Base-by-base conservation (phyloP, 257 asterid genomes). In the Lantana camara region DNA sequence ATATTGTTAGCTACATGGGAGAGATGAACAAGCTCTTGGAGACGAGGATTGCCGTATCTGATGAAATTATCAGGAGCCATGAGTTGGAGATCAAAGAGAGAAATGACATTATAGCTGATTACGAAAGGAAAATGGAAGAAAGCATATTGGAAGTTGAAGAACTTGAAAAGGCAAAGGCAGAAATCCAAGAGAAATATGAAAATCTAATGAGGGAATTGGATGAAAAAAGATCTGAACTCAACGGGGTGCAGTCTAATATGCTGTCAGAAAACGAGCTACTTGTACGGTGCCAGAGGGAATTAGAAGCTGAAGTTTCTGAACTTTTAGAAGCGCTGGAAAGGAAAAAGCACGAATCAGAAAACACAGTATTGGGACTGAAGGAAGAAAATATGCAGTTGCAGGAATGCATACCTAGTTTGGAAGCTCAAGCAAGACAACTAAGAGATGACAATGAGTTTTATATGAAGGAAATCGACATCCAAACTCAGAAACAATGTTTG, bases 1-100 rank as follows among this genome's bases (percentile, higher is more conserved):
- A 67, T 67, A 48, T 80, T 24, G 55, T 68, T 20, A 57, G 65
- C 53, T 70, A 64, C 64, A 68, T 89, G 78, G 61, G 48, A 52
- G 91, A 84, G 77, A 71, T 89, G 71, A 87, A 87, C 81, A 72
- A 77, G 73, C 75, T 83, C 49, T 68, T 90, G 80, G 90, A 81
- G 72, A 75, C 41, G 41, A 78, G 83, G 82, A 77, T 74, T 9
- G 21, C 41, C 1, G 86, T 78, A 70, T 83, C 49, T n/a, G 83
- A 59, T 9, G 68, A 65, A 65, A 30, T 61, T 38, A 63, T 72
- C 22, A 70, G 60, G 70, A 15, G 63, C 57, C 66, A 58, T 17
- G 80, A 83, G 68, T 41, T 64, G 24, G 88, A 78, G 83, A 72
- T 82, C 66, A 72, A 75, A 46, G 73, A 70, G 37, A 73, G 48